Percentiles rank a stretch among this genome's conserved stretches.
Evolutionary conservation across 345 rosid species (phyloP).

Genomic region (Arabis hirsuta): DNA sequence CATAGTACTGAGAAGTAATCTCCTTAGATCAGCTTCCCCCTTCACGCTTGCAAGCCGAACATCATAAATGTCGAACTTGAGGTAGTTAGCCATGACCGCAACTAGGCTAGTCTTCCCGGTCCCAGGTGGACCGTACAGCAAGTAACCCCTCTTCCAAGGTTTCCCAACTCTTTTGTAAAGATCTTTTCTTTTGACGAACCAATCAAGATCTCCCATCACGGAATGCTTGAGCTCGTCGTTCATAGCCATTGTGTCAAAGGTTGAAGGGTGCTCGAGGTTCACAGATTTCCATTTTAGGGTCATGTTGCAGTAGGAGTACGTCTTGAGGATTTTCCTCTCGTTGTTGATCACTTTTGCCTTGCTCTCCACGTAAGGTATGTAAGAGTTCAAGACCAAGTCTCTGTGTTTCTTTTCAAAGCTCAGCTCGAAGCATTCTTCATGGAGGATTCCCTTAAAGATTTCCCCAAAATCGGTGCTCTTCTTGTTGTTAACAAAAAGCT

Average conservation of each 20-base stretch:
- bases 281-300: conserved; percentile 46
- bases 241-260: conserved; percentile 65
- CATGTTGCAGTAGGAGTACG: conserved; percentile 38
- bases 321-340: conserved; percentile 47
- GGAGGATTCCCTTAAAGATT: no score
- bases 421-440: conserved; percentile 37
- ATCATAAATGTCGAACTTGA: conserved; percentile 62
- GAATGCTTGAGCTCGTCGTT: conserved; percentile 43
- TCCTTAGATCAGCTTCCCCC: conserved; percentile 50
- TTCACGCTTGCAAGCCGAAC: conserved; percentile 50
- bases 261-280: conserved; percentile 60
- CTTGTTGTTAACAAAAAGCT: conserved; percentile 13
- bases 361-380: conserved; percentile 47
- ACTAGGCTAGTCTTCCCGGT: conserved; percentile 74
- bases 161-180: conserved; percentile 59
- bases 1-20: conserved; percentile 41
- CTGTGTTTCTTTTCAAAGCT: conserved; percentile 52
- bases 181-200: conserved; percentile 55
- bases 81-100: conserved; percentile 67
- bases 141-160: conserved; percentile 69
- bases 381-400: conserved; percentile 47
- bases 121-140: conserved; percentile 69
- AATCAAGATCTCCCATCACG: conserved; percentile 53
- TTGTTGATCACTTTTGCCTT: conserved; percentile 34
- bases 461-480: background rate